Base-by-base conservation (phyloP, 805 yeast species). In the Suhomyces xylopsoci region DNA sequence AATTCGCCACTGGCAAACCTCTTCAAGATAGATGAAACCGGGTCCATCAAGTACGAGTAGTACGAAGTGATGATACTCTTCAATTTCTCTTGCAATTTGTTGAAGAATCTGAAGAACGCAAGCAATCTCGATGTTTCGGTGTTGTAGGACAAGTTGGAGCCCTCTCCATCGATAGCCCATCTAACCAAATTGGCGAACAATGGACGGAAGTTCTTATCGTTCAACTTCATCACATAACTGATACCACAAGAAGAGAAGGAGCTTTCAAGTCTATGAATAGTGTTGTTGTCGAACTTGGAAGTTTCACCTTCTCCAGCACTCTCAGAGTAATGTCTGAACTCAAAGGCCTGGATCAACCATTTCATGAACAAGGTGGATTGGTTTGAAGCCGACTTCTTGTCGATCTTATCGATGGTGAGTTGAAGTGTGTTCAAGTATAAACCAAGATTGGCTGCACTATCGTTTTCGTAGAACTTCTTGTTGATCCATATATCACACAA, bases 141-240 rank as follows among this genome's bases (percentile, higher is more conserved):
- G 40, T 81, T 79, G 25, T 64, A 63, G 5, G 68, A 58, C 47
- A 79, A 69, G 3, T 66, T 71, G 10, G 81, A 80, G 43, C 88
- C 91, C 67, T 87, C 96, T 53, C 91, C 96, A 56, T 85, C 88
- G 61, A 89, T 81, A 2, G 97, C 96, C 99, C 99, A 94, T 66
- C 91, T 83, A 10, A 88, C 91, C 60, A 90, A 76, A 24, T 85
- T 77, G 6, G 92, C 93, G 71, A 94, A 94, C 64, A 90, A 75
- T 17, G 99, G 99, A 65, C 97, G 83, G 79, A 94, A 94, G 20
- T 85, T 82, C 73, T 90, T 90, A 67, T 94, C 99, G 66, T 94
- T 94, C 71, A 94, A 80, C 70, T 93, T 92, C 85, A 94, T 80
- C 17, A 93, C 96, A 59, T 84, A 85, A 22, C 76, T 76, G 58